phyloP scores from a whole-genome alignment of 805 yeast species.

The Ogataea paraovalis region DNA sequence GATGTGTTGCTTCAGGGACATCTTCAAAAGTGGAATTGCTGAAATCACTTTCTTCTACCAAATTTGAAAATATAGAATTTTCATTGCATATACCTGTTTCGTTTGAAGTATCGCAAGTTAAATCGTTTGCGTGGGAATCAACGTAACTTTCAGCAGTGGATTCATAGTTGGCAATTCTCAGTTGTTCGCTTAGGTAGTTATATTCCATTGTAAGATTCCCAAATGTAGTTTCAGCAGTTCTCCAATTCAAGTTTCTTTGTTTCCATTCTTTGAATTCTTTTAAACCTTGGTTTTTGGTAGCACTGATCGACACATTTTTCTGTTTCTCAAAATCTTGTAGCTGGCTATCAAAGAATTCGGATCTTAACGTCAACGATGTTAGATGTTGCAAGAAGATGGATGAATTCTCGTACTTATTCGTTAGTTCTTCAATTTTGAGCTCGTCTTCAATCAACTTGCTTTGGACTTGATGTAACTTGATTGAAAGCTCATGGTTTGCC shows the following conservation, averaged over 20 bases:
- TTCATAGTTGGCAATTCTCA: constrained; percentile 18
- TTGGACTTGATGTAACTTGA: constrained; percentile 16
- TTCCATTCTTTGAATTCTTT: constrained; percentile 21
- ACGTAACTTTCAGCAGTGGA: neutral
- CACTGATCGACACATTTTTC: constrained; percentile 11
- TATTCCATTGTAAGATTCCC: constrained; percentile 41
- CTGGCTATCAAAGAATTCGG: constrained; percentile 34
- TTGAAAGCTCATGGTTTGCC: constrained; percentile 15
- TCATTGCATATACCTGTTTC: constrained; percentile 5
- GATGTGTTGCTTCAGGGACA: neutral
- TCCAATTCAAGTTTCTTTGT: constrained; percentile 39
- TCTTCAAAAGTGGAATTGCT: constrained; percentile 9
- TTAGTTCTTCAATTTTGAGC: constrained; percentile 18
- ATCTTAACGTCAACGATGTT: constrained; percentile 29
- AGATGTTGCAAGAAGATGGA: constrained; percentile 29
- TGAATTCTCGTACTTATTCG: constrained; percentile 23
- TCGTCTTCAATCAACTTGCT: constrained; percentile 18
- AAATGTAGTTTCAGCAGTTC: constrained; percentile 42
- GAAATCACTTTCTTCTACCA: constrained; percentile 9
- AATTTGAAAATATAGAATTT: constrained; percentile 11
- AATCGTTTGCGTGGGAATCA: neutral
- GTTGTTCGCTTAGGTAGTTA: constrained; percentile 30
- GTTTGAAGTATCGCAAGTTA: neutral
- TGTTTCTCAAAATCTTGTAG: constrained; percentile 25
- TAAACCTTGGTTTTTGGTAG: constrained; percentile 18